phyloP scores from a whole-genome alignment of 192 early-diverging fungal species.

The Umbelopsis sp. region DNA sequence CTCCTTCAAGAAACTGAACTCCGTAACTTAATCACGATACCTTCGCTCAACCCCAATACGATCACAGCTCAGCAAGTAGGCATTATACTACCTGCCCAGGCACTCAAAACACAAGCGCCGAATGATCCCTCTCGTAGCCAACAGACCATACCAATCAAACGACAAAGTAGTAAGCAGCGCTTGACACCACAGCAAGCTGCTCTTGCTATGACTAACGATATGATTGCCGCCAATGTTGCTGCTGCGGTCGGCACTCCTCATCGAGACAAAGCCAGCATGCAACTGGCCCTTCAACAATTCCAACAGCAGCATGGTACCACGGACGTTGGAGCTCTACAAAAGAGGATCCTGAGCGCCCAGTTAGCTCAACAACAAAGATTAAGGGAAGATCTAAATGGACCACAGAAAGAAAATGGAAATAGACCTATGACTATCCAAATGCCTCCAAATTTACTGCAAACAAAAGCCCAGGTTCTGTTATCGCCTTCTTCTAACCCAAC shows the following conservation, averaged over 20 bases:
- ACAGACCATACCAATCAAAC: slow-evolving; percentile 21
- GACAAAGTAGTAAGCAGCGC: slow-evolving; percentile 24
- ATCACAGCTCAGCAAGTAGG: slow-evolving; percentile 17
- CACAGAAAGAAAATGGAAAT: neutral
- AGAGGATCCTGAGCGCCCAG: neutral
- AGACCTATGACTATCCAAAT: slow-evolving; percentile 9
- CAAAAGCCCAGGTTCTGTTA: neutral
- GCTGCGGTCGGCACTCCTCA: slow-evolving; percentile 18
- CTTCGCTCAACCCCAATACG: slow-evolving; percentile 25
- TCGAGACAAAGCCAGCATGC: slow-evolving; percentile 14
- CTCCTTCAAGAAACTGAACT: slow-evolving; percentile 49
- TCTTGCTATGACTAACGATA: slow-evolving; percentile 32
- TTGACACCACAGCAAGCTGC: slow-evolving; percentile 39
- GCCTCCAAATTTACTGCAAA: slow-evolving; percentile 12
- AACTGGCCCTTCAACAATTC: slow-evolving; percentile 6
- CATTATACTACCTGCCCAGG: slow-evolving; percentile 3
- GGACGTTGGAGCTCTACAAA: neutral
- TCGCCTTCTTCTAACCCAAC: neutral
- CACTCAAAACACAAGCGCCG: neutral
- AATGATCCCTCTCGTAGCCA: neutral
- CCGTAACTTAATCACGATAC: slow-evolving; percentile 46
- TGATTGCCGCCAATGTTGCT: slow-evolving; percentile 35
- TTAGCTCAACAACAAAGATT: slow-evolving; percentile 7
- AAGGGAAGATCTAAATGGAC: neutral
- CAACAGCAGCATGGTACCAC: slow-evolving; percentile 23